Evolutionary conservation across 2,329 filamentous ascomycete genomes (phyloP).

Genomic region (Capronia epimyces): DNA sequence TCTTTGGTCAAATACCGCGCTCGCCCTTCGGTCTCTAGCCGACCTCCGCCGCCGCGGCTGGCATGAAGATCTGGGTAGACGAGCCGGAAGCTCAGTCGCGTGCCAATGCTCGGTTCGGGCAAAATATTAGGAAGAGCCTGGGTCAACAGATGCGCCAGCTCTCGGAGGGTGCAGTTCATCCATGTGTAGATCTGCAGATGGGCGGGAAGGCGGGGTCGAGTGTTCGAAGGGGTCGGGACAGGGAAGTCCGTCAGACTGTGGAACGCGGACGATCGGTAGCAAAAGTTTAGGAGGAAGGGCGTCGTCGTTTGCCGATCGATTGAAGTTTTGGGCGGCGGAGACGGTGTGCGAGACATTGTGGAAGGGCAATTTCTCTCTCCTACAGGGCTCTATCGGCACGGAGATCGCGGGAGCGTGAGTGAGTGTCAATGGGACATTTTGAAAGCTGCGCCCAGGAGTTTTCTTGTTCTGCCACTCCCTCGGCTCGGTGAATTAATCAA

Average conservation of each 20-base stretch:
- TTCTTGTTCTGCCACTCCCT: too few species aligned
- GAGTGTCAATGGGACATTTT: too few species aligned
- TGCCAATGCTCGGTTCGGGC: constrained; percentile 64
- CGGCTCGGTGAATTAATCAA: too few species aligned
- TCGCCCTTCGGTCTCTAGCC: constrained; percentile 33
- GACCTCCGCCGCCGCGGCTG: constrained; percentile 31
- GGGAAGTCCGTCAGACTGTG: constrained; percentile 50
- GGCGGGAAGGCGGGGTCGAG: constrained; percentile 53
- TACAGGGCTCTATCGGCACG: too few species aligned
- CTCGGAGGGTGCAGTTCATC: constrained; percentile 71
- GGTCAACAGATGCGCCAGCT: constrained; percentile 72
- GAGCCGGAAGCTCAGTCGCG: constrained; percentile 79
- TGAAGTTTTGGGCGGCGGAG: constrained; percentile 17
- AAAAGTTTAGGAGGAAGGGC: constrained; percentile 80
- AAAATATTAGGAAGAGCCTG: constrained; percentile 63
- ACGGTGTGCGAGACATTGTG: constrained; percentile 26
- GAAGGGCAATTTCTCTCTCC: background rate
- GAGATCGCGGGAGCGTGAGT: too few species aligned
- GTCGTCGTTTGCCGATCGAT: constrained; percentile 66
- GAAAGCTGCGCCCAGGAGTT: too few species aligned
- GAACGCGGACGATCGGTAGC: constrained; percentile 69
- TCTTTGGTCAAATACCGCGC: constrained; percentile 71
- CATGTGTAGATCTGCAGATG: constrained; percentile 81
- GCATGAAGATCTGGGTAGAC: constrained; percentile 69
- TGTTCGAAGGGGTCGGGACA: constrained; percentile 47